phyloP scores from a whole-genome alignment of 768 basidiomycete genomes.

The Russula brevipes region DNA sequence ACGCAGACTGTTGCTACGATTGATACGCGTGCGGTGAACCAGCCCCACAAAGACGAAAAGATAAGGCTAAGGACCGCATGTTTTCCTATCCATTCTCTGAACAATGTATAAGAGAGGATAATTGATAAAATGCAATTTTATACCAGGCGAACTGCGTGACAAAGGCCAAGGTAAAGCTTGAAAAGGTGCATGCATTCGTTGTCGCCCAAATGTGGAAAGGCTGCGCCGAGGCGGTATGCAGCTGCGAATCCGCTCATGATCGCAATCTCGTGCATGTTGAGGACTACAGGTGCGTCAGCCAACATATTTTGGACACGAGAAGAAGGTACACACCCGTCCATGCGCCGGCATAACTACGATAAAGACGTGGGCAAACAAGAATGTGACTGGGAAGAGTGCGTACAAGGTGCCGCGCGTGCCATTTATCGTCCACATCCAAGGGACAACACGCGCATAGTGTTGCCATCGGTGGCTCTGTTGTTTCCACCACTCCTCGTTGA shows the following conservation, averaged over 20 bases:
- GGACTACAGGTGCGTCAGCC: conserved; percentile 19
- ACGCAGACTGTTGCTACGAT: not conserved
- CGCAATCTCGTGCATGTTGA: conserved; percentile 36
- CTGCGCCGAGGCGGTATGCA: conserved; percentile 35
- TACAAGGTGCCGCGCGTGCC: conserved; percentile 35
- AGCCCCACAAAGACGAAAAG: not conserved
- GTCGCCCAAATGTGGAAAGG: conserved; percentile 33
- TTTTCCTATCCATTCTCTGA: conserved; percentile 30
- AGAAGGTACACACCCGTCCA: conserved; percentile 31
- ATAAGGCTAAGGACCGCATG: conserved; percentile 20
- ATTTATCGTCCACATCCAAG: conserved; percentile 39
- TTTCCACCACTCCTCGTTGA: conserved; percentile 49
- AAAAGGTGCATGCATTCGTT: conserved; percentile 32
- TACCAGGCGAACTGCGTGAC: conserved; percentile 30
- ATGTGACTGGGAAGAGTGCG: not conserved
- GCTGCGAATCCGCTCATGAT: conserved; percentile 41
- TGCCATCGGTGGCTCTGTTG: conserved; percentile 50
- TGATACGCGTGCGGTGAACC: not conserved
- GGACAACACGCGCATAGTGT: conserved; percentile 37
- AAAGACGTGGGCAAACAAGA: not conserved
- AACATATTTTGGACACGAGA: not conserved
- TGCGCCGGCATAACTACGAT: conserved; percentile 30
- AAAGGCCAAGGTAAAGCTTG: conserved; percentile 30
- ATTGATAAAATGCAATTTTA: not conserved
- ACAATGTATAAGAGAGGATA: not conserved